Base-by-base conservation (phyloP, 2,329 filamentous ascomycete genomes). In the Biscogniauxia marginata region DNA sequence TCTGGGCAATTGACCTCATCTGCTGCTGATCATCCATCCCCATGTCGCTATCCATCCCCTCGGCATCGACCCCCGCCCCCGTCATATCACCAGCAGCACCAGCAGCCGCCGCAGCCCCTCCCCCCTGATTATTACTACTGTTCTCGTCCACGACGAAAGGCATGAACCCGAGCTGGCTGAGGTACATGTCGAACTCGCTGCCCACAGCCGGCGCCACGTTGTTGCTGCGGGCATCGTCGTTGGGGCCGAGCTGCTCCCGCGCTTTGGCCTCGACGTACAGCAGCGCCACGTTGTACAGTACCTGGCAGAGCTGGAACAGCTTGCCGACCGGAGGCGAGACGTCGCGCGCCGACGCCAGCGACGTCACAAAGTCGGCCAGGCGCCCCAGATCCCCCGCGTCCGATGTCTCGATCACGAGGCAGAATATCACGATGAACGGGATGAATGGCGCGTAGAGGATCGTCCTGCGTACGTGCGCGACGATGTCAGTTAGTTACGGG, bases 181-280 rank as follows among this genome's bases (percentile, higher is more conserved):
- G 62, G 50, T 71, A 72, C 53, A 70, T 62, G 43, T 72, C 67
- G 46, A 72, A 72, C 64, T 72, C 70, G 51, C 63, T 66, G 1
- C 69, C 64, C 8, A 67, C 63, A 9, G 49, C 56, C 7, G 64
- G 64, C 7, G 63, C 66, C 55, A 66, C 63, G 23, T 63, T 60
- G 53, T 63, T 61, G 23, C 60, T 57, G 11, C 52, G 20, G 39
- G 54, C 21, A 16, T 19, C 22, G 49, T 3, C 23, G 49, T 43
- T 45, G 48, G 23, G 46, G 3, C 23, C 34, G 6, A 22, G 34
- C 24, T 56, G 66, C 34, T 62, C 69, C 54, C 74, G 61, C 72
- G 74, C 67, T 57, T 81, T 83, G 2, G 82, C 80, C 64, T 85
- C 80, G 16, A 86, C 74, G 60, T 86, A 87, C 4, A 85, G 73